Evolutionary conservation across 164 flowering plant species (phyloP), one percentile per base, ranked within the genome.

Genomic region (Piper longum): DNA sequence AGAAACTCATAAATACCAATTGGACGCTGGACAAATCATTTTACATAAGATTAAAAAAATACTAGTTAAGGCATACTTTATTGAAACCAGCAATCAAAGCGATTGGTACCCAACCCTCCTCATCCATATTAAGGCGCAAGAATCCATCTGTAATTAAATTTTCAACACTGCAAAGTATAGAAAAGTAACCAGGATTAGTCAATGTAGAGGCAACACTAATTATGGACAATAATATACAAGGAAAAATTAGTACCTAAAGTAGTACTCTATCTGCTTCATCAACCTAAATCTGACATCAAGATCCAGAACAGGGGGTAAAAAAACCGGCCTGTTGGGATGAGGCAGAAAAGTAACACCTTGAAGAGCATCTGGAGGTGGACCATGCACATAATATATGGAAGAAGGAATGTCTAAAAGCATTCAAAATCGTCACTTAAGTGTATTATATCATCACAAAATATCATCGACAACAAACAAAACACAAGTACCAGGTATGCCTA

Each of bases 101-200:
- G 48, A 86, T 70, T 7, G 86, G 80, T 56, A 86, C 96, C 92
- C 92, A 86, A 14, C 96, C 96, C 57, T 82, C 73, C 17, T 71
- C 81, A 73, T 88, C 89, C 96, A 88, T 88, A 44, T 80, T 68
- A 7, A 74, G 74, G 76, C 77, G 79, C 69, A 88, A 71, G 75
- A 54, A 86, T 9, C 62, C 69, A 54, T 88, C 92, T 73, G 73
- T 83, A 11, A 70, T 68, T 70, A 88, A 76, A 72, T 88, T 88
- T 39, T 61, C 89, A 73, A 81, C 77, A 74, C 92, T 86, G 83
- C 66, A 71, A 66, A 8, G 57, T 43, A 1, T 8, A 19, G 43
- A 57, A 54, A 4, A 2, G 8, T 18, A 43, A 3, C 55, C 14
- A 36, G 16, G 14, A 12, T 45, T 17, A 58, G 54, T 26, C 4